Evolutionary conservation across 306 rosid genomes (phyloP), one percentile per base, ranked within the genome.

Genomic region (Castanea sativa): DNA sequence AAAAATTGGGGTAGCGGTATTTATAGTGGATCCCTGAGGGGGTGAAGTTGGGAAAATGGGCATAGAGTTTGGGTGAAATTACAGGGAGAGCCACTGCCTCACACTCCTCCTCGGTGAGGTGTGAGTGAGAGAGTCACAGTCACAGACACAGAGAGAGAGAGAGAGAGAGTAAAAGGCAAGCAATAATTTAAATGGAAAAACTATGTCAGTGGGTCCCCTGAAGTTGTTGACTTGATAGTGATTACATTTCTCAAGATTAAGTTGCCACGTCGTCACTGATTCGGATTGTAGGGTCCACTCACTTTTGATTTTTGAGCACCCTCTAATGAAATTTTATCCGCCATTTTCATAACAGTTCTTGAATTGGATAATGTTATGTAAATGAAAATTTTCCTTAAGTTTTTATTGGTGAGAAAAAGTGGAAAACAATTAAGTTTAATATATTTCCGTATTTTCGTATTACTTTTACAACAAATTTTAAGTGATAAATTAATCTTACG

Each of bases 251-350:
- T 5, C 19, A 59, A 63, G 63, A 75, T 68, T 55, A 35, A 75
- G 80, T 4, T 84, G 86, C 92, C 89, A 67, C 6, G 86, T 85
- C 63, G 92, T 89, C 92, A 74, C 79, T 89, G 92, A 94, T 52
- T 94, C 88, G 55, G 79, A 77, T 14, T 14, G 70, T 20, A 75
- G 93, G 86, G 14, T 84, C 92, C 85, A 73, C 79, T 49, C 73
- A 13, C 21, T 64, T 56, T 35, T 21, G 3, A 8, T 43, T 19
- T 8, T 45, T 57, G 5, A 49, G 4, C 53, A 12, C 16, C 16
- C 0, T 49, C 5, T 12, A 2, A 12, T 49, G 16, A 49, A 49
- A 49, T 11, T 25, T 25, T 25, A 25, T 25, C 27, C 23, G 23
- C 23, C 0, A 21, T 21, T 21, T 21, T 21, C 23, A 21, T 23